Conservation (phyloP, 2,329 filamentous ascomycete genomes). For the Pseudofabraea citricarpa region DNA sequence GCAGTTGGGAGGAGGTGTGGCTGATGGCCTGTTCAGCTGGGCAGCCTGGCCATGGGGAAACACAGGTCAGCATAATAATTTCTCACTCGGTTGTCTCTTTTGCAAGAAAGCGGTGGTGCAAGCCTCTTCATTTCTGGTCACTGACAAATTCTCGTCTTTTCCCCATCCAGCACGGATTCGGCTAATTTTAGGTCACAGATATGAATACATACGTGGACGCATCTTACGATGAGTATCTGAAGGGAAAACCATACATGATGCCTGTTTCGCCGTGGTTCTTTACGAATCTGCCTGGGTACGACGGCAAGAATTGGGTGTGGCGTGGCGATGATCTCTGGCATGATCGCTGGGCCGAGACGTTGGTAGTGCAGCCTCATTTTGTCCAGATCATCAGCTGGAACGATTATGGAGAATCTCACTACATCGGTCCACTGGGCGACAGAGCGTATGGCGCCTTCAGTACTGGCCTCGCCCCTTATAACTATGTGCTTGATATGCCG, state of each 20-base stretch:
- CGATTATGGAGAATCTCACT: constrained; percentile 46
- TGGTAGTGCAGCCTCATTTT: constrained; percentile 34
- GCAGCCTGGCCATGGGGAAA: constrained; percentile 30
- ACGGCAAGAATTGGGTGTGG: constrained; percentile 56
- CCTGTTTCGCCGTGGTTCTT: constrained; percentile 51
- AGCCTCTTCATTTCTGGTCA: neutral
- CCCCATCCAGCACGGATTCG: no score
- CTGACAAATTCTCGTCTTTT: neutral
- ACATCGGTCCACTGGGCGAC: constrained; percentile 38
- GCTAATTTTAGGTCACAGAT: no score
- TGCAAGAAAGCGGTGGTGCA: no score
- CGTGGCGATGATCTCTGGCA: constrained; percentile 55
- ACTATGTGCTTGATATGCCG: constrained; percentile 39
- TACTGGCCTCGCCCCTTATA: constrained; percentile 28
- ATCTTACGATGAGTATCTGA: neutral
- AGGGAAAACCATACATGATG: constrained; percentile 16
- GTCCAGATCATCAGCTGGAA: constrained; percentile 40
- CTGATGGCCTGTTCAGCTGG: constrained; percentile 32
- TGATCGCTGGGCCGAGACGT: constrained; percentile 46
- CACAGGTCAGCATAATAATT: constrained; percentile 1
- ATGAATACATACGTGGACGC: constrained; percentile 3
- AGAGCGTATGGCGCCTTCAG: constrained; percentile 10
- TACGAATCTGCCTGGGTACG: constrained; percentile 38
- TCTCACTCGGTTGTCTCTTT: constrained; percentile 7
- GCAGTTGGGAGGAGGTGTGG: constrained; percentile 17